Evolutionary conservation across 805 yeast genomes (phyloP).

Genomic region (Hemisphaericaspora nanyangensis): DNA sequence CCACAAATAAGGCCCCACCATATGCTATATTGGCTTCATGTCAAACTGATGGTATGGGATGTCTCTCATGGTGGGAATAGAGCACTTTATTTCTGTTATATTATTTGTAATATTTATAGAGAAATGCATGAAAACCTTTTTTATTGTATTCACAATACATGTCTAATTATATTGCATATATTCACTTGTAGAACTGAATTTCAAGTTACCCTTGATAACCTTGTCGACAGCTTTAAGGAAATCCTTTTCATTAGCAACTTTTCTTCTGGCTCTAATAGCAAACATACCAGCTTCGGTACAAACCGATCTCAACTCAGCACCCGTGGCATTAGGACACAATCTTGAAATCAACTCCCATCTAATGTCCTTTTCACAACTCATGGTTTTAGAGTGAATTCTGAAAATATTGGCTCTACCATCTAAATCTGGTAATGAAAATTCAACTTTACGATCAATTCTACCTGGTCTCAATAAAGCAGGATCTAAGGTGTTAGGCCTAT

Average conservation of each 20-base stretch:
- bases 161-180: constrained; percentile 93
- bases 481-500: constrained; percentile 95
- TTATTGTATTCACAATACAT: too few species aligned
- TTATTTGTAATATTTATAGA: too few species aligned
- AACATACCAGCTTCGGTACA: constrained; percentile 99
- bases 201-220: constrained; percentile 97
- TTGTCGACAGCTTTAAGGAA: constrained; percentile 96
- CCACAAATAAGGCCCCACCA: constrained; percentile 57
- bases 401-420: constrained; percentile 98
- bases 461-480: constrained; percentile 98
- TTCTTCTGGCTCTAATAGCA: constrained; percentile 97
- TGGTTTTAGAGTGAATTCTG: constrained; percentile 94
- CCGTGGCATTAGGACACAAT: constrained; percentile 96
- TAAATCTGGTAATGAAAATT: constrained; percentile 91
- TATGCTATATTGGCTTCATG: constrained; percentile 86
- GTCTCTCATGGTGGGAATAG: constrained; percentile 94
- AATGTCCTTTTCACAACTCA: constrained; percentile 96
- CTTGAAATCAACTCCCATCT: constrained; percentile 98
- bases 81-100: not conserved
- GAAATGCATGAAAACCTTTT: not conserved
- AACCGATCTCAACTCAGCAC: constrained; percentile 97
- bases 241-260: constrained; percentile 97
- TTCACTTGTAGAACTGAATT: constrained; percentile 94
- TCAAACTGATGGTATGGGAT: constrained; percentile 95
- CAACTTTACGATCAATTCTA: constrained; percentile 97